Evolutionary conservation across 2,329 filamentous ascomycete species (phyloP).

Genomic region (Stromatinia cepivora): DNA sequence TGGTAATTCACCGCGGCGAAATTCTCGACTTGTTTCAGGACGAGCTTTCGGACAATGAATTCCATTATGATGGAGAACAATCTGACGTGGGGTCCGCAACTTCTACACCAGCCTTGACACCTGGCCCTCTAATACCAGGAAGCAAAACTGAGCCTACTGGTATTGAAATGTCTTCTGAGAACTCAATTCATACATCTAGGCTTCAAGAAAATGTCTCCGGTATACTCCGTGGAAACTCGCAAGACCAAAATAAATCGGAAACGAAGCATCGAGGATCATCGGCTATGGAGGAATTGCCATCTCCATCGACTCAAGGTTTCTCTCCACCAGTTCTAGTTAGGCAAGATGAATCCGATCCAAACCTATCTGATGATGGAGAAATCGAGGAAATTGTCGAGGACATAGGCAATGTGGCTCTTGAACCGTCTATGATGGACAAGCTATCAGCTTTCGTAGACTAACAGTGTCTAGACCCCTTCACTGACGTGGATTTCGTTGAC

Average conservation of each 20-base stretch:
- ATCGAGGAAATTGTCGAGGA: slow-evolving; percentile 11
- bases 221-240: neutral
- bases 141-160: too few relatives aligned
- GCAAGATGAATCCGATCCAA: neutral
- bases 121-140: neutral
- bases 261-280: neutral
- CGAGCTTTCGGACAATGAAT: slow-evolving; percentile 17
- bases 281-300: neutral
- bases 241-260: neutral
- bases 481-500: neutral
- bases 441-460: slow-evolving; percentile 7
- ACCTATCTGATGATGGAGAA: slow-evolving; percentile 6
- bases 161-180: neutral
- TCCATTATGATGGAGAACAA: neutral
- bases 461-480: neutral
- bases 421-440: slow-evolving; percentile 1
- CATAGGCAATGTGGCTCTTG: neutral
- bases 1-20: slow-evolving; percentile 40
- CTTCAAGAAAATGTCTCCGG: neutral
- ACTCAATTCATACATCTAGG: neutral
- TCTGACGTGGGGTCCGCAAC: neutral
- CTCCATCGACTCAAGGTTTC: neutral
- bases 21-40: slow-evolving; percentile 39
- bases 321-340: neutral
- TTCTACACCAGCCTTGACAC: neutral